phyloP scores from a whole-genome alignment of 2,329 filamentous ascomycete genomes.

The Trichoderma aggressivum region DNA sequence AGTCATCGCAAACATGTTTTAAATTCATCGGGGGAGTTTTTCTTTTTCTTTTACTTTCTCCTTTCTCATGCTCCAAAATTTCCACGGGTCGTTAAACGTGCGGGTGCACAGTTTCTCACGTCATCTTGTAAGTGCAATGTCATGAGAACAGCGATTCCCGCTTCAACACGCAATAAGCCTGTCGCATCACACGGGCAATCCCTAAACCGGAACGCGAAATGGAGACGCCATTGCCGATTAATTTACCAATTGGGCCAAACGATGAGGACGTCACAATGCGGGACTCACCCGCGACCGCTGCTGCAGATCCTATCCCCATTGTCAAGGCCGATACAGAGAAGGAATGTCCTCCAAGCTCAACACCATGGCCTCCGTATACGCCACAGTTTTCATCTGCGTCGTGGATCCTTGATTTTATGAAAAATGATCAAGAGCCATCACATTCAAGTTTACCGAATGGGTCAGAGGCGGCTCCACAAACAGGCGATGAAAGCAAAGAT shows the following conservation, averaged over 20 bases:
- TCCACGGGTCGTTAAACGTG: neutral
- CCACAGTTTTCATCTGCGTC: slow-evolving; percentile 31
- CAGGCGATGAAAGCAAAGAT: neutral
- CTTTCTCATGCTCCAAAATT: neutral
- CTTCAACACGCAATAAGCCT: slow-evolving; percentile 9
- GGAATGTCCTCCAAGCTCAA: neutral
- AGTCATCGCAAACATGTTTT: neutral
- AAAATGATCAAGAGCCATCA: slow-evolving; percentile 4
- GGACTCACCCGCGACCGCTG: neutral
- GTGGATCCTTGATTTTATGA: slow-evolving; percentile 31
- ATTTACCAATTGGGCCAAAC: neutral
- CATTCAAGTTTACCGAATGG: neutral
- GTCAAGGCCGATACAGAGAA: neutral
- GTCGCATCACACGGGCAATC: neutral
- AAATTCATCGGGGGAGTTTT: neutral
- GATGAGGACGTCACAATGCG: neutral
- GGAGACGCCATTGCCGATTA: neutral
- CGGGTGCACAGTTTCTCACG: neutral
- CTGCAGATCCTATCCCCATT: neutral
- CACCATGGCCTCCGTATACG: slow-evolving; percentile 24
- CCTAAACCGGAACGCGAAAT: neutral
- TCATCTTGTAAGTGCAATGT: neutral
- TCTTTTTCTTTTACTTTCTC: neutral
- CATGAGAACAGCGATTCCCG: neutral
- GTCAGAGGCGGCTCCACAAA: neutral